A percentile compares a stretch with the other conserved stretches of the same genome.
Evolutionary conservation across 1,284 basidiomycete species (phyloP).

Genomic region (Peniophora sp.): DNA sequence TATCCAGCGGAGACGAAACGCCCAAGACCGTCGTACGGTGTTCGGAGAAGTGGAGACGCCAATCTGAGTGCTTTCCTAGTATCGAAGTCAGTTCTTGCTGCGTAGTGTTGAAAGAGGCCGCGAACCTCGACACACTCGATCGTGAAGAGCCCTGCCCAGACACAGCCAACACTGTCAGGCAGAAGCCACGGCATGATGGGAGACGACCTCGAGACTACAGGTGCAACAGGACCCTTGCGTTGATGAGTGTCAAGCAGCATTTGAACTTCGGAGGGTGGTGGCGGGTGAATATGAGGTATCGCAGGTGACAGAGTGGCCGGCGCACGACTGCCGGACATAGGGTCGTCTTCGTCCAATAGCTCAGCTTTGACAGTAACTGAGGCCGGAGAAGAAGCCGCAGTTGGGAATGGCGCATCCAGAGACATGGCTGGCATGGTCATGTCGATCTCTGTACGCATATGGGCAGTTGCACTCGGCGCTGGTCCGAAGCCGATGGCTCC

Average conservation of each 20-base stretch:
- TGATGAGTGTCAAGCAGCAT: background rate
- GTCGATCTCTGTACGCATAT: too few relatives aligned
- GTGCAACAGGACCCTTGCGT: constrained; percentile 3
- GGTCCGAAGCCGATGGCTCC: too few relatives aligned
- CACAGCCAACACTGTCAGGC: constrained; percentile 8
- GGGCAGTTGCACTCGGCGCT: too few relatives aligned
- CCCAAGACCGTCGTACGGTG: constrained; percentile 18
- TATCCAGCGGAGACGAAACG: constrained; percentile 28
- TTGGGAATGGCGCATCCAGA: too few relatives aligned
- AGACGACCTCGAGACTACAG: constrained; percentile 7
- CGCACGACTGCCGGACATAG: too few relatives aligned
- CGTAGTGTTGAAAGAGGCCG: constrained; percentile 1
- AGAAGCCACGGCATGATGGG: constrained; percentile 10
- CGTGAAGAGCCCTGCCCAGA: constrained; percentile 11
- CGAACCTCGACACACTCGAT: constrained; percentile 1
- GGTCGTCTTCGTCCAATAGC: too few relatives aligned
- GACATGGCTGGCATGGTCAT: too few relatives aligned
- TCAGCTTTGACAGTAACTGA: too few relatives aligned
- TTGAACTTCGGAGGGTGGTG: constrained; percentile 5
- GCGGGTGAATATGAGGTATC: background rate
- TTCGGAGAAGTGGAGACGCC: background rate
- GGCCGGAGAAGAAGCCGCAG: too few relatives aligned
- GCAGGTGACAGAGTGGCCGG: background rate
- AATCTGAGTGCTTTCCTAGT: background rate
- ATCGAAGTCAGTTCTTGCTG: background rate